Evolutionary conservation across 441 rosid species (phyloP).

Genomic region (Lepidium campestre): DNA sequence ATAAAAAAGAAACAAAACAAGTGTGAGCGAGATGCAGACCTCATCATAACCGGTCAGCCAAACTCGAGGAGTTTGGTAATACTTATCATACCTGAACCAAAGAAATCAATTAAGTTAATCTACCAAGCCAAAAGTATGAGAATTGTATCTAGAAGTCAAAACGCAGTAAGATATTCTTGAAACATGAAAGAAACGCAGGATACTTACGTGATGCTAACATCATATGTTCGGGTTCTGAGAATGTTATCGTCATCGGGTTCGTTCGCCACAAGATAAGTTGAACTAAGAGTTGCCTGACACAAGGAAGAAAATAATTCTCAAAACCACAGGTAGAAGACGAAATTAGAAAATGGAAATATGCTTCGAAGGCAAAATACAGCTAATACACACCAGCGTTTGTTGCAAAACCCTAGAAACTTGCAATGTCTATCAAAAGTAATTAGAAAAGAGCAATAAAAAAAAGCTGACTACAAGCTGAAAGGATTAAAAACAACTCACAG

Average conservation of each 20-base stretch:
- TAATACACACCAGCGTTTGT: not conserved
- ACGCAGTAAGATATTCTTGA: not conserved
- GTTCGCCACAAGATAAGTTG: constrained; percentile 68
- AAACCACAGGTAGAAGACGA: not conserved
- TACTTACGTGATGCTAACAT: constrained; percentile 97
- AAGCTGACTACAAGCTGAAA: not conserved
- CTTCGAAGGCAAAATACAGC: not conserved
- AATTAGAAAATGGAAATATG: not conserved
- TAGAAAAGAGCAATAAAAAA: not conserved
- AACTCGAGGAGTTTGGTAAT: constrained; percentile 90
- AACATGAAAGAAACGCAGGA: not conserved
- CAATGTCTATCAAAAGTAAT: not conserved
- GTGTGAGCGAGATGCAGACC: constrained; percentile 38
- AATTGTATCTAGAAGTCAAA: not conserved
- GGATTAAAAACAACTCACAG: constrained; percentile 41
- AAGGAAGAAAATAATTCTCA: not conserved
- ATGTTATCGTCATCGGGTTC: constrained; percentile 92
- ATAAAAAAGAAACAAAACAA: not conserved
- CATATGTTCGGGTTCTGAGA: constrained; percentile 90
- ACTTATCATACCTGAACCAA: constrained; percentile 83
- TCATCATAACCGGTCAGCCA: constrained; percentile 99
- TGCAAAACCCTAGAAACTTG: not conserved
- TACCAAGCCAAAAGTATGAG: not conserved
- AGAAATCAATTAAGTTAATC: not conserved
- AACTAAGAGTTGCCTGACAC: constrained; percentile 76